Conservation (phyloP, 106 monocot genomes). For the Alisma plantagoaquatica region DNA sequence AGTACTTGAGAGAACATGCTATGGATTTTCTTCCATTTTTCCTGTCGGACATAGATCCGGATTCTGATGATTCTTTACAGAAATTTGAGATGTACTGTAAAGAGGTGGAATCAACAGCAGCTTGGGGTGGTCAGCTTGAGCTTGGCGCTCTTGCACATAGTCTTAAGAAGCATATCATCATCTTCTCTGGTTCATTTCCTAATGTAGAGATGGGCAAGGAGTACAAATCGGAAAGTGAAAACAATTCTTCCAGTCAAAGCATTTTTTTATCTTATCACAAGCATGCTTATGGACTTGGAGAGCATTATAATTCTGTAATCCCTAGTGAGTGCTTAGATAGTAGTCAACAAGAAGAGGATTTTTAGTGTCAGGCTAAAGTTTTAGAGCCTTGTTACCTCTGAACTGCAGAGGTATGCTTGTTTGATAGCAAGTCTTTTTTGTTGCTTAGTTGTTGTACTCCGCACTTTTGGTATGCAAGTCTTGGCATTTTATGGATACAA, state of each 20-base stretch:
- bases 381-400: too few species aligned
- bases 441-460: too few species aligned
- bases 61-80: slow-evolving; percentile 21
- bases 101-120: slow-evolving; percentile 49
- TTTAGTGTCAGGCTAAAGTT: too few species aligned
- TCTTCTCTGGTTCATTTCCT: slow-evolving; percentile 63
- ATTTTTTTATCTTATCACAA: slow-evolving; percentile 59
- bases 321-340: too few species aligned
- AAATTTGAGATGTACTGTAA: slow-evolving; percentile 49
- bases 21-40: slow-evolving; percentile 55
- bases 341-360: too few species aligned
- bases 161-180: slow-evolving; percentile 49
- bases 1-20: slow-evolving; percentile 49
- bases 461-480: too few species aligned
- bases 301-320: slow-evolving; percentile 74
- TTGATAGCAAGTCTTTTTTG: too few species aligned
- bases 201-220: slow-evolving; percentile 84
- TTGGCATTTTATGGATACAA: too few species aligned
- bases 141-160: slow-evolving; percentile 59
- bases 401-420: too few species aligned
- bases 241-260: slow-evolving; percentile 13
- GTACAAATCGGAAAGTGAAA: slow-evolving; percentile 26
- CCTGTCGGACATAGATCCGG: slow-evolving; percentile 37
- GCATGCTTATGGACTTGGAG: slow-evolving; percentile 78
- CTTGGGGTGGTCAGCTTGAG: slow-evolving; percentile 76